phyloP scores from a whole-genome alignment of 768 basidiomycete genomes.

The Neoboletus subvelutipes region DNA sequence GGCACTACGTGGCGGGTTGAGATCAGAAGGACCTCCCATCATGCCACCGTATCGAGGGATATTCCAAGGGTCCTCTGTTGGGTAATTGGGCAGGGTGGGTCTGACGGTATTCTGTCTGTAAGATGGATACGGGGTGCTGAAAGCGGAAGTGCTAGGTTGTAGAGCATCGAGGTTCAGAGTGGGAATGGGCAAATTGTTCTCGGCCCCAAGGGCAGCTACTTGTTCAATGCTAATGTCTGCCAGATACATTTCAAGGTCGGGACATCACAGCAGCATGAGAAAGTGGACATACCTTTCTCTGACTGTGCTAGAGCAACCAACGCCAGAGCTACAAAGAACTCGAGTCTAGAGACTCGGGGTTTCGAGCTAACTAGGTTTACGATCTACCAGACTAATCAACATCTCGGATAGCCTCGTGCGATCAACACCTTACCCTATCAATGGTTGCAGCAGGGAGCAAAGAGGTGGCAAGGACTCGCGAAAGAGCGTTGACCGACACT shows the following conservation, averaged over 20 bases:
- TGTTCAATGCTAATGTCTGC: constrained; percentile 80
- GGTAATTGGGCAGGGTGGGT: constrained; percentile 49
- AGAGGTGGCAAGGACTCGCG: constrained; percentile 76
- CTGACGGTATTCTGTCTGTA: constrained; percentile 48
- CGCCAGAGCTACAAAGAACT: constrained; percentile 90
- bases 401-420: not conserved
- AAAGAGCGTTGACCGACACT: constrained; percentile 78
- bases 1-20: constrained; percentile 21
- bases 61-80: constrained; percentile 72
- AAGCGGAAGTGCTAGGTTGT: constrained; percentile 52
- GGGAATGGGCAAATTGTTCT: constrained; percentile 78
- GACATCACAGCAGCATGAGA: constrained; percentile 1
- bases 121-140: constrained; percentile 38
- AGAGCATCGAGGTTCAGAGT: constrained; percentile 61
- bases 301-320: constrained; percentile 85
- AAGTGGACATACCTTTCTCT: constrained; percentile 57
- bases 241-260: not conserved
- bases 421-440: constrained; percentile 57
- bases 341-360: constrained; percentile 78
- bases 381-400: constrained; percentile 52
- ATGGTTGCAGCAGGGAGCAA: constrained; percentile 77
- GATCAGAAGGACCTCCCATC: constrained; percentile 34
- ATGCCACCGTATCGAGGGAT: constrained; percentile 33
- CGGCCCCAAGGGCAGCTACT: constrained; percentile 72
- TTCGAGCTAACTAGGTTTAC: constrained; percentile 84